Percentiles rank a stretch among this genome's conserved stretches.
Conservation (phyloP, 352 stramenopile genomes). For the Globisporangium paroecandrum region DNA sequence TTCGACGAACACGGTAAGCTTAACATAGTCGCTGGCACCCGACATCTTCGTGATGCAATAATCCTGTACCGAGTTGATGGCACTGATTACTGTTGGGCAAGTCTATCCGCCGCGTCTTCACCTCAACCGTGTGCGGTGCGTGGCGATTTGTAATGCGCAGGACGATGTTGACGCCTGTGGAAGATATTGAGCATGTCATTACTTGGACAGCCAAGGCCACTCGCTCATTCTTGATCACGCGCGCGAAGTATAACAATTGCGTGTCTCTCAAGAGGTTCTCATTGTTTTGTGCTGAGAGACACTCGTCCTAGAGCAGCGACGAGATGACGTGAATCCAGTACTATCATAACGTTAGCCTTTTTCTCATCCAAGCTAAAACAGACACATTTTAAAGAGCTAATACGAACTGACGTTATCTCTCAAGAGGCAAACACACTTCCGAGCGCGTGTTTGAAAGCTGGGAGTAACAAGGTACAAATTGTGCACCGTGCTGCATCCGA, state of each 20-base stretch:
- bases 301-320: no score
- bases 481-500: no score
- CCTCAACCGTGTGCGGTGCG: neutral
- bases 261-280: neutral
- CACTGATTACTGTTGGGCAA: neutral
- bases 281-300: no score
- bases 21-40: neutral
- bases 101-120: neutral
- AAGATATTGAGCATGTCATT: neutral
- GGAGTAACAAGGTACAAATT: no score
- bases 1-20: neutral
- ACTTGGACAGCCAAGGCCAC: neutral
- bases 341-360: no score
- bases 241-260: neutral
- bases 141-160: neutral
- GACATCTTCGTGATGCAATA: neutral
- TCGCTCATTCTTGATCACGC: neutral
- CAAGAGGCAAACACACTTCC: no score
- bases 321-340: no score
- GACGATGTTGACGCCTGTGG: neutral
- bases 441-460: no score
- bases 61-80: neutral
- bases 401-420: no score
- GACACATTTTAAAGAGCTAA: no score
- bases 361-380: no score